Evolutionary conservation across 2,329 filamentous ascomycete species (phyloP), one percentile per base, ranked within the genome.

Genomic region (Claviceps capensis): DNA sequence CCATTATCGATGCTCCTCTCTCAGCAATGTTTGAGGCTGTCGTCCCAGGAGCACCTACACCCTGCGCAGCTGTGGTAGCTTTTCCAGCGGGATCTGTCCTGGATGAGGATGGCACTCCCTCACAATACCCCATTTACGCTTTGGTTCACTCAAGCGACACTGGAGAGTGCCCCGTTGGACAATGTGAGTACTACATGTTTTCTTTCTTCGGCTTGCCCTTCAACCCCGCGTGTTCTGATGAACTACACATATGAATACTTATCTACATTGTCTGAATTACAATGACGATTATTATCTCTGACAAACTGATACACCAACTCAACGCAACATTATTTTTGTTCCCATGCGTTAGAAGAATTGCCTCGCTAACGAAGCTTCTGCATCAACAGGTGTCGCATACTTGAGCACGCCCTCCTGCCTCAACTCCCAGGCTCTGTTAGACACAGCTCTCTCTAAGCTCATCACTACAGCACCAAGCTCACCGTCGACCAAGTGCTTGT

Each of bases 251-350:
- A 76, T 70, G 78, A 94, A 93, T 88, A 90, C 90, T 97, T 97
- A 97, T 96, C 91, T 96, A 97, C 91, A 96, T 97, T 97, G 89
- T 86, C 91, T 90, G 91, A 95, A 85, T 72, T 73, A 69, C 77
- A 78, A 72, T 95, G 90, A 94, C 82, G 89, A 93, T 78, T 50
- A 78, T 76, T 75, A 75, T 79, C 81, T 89, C 85, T 91, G 83
- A 91, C 83, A 88, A 83, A 73, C 88, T 95, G 88, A 94, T 81
- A 71, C 73, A 72, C 69, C 34, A 62, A 56, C 51, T 50, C 56
- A 41, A 47, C 42, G 34, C 48, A 57, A 49, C 30, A 52, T 41
- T 48, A 47, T 48, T 36, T 30, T 51, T 47, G 23, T 52, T 49
- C 26, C 17, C 34, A 51, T 19, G 47, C 37, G 46, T 52, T 8